Base-by-base conservation (phyloP, 345 rosid genomes). In the Pseudoturritis turrita region DNA sequence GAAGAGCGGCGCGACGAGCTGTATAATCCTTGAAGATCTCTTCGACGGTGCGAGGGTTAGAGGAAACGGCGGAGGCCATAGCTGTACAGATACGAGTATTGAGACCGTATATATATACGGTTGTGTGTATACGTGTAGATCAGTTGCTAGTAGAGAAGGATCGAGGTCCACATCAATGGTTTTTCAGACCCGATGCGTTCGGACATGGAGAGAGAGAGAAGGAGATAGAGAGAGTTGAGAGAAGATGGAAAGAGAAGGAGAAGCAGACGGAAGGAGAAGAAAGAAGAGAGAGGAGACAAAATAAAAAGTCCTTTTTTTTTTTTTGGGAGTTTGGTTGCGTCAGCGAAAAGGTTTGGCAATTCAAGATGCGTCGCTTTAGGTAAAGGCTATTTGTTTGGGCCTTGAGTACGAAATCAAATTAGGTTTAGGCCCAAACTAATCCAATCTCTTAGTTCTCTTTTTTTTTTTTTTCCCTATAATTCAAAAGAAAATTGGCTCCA, bases 1-100 rank as follows among this genome's bases (percentile, higher is more conserved):
- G 86, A 61, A 96, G 87, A 66, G 83, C 96, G 19, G 88, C 12
- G 74, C 98, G 89, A 45, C 98, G 87, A 71, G 91, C 79, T 47
- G 59, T 67, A 82, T 78, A 91, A 83, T 95, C 99, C 77, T 87
- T 89, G 81, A 86, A 88, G 92, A 95, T 95, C 83, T 89, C 97
- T 77, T 95, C 98, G 0, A 95, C 99, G 69, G 91, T 81, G 74
- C 97, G 98, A 68, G 96, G 96, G 68, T 84, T 82, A 28, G 91
- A 81, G 12, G 85, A 71, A 64, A 77, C 77, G 23, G 77, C 79
- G 65, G 74, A 58, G 39, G 80, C 80, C 80, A 77, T 77, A 71
- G 72, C 41, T 63, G 55, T 39, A 70, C 53, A 75, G 70, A 68
- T 23, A 41, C 5, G 40, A 31, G 40, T 54, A 44, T 11, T 7